These are phyloP conservation scores for Xylariales sp. DNA, from an alignment of 2,329 filamentous ascomycete genomes.

Conservation along the genomic window DNA sequence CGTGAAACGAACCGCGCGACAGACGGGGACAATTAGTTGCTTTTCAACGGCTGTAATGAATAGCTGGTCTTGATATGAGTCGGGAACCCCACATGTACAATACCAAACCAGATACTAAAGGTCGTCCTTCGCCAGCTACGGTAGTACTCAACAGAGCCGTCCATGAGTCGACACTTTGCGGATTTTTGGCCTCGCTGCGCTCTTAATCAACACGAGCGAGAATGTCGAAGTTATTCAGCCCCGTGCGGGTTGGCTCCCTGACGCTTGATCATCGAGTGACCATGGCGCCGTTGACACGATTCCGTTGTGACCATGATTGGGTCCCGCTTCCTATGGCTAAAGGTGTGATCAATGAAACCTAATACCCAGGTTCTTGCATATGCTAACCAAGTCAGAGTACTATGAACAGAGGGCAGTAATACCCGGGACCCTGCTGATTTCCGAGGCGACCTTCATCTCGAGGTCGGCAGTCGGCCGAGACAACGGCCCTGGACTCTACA, in stretches of 20 bases:
- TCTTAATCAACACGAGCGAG: background rate
- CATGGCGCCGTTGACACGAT: slow-evolving; percentile 62
- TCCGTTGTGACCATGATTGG: slow-evolving; percentile 58
- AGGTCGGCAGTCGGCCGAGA: slow-evolving; percentile 58
- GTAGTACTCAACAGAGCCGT: background rate
- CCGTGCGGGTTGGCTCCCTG: slow-evolving; percentile 55
- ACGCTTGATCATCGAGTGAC: slow-evolving; percentile 58
- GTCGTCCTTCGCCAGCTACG: background rate
- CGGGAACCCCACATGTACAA: slow-evolving; percentile 1
- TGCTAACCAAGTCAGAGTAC: slow-evolving; percentile 43
- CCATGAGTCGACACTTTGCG: background rate
- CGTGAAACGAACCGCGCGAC: slow-evolving; percentile 3
- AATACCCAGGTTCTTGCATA: background rate
- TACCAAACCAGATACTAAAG: background rate
- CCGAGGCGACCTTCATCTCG: slow-evolving; percentile 67
- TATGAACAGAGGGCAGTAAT: slow-evolving; percentile 49
- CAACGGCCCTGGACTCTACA: slow-evolving; percentile 69
- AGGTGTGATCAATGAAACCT: slow-evolving; percentile 31
- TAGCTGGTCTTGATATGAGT: background rate
- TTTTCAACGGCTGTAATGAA: background rate
- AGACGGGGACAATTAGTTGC: background rate
- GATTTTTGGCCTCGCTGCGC: background rate
- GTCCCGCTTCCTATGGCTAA: slow-evolving; percentile 56
- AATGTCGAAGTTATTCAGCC: slow-evolving; percentile 52
- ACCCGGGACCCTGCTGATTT: slow-evolving; percentile 63